These are phyloP conservation scores for Taphrina betulina DNA, from an alignment of 1,139 yeast genomes.

Conservation along the genomic window DNA sequence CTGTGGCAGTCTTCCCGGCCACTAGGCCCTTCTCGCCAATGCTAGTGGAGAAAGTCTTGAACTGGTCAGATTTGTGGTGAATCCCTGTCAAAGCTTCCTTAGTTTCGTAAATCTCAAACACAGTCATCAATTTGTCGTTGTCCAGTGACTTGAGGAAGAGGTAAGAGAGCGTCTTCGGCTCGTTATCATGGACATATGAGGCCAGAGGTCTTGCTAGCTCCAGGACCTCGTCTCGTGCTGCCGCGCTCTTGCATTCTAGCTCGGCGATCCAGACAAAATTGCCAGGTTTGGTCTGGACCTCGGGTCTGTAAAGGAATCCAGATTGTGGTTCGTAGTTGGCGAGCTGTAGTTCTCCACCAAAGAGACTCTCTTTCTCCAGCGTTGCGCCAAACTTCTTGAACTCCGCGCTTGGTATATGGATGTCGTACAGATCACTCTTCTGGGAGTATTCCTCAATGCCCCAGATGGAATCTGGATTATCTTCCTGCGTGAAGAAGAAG, in stretches of 20 bases:
- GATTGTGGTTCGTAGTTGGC: conserved; percentile 10
- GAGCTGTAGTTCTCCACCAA: conserved; percentile 1
- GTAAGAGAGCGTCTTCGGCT: conserved; percentile 22
- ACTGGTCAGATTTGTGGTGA: conserved; percentile 28
- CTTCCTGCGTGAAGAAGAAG: conserved; percentile 15
- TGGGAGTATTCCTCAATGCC: conserved; percentile 12
- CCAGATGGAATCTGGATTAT: conserved; percentile 6
- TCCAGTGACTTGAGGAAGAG: conserved; percentile 27
- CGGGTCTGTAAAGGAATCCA: conserved; percentile 18
- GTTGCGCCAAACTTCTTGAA: conserved; percentile 12
- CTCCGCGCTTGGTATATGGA: conserved; percentile 6
- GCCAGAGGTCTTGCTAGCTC: conserved; percentile 14
- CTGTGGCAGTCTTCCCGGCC: conserved; percentile 6
- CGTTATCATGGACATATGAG: conserved; percentile 20
- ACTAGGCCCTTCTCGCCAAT: conserved; percentile 5
- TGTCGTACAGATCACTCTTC: conserved; percentile 25
- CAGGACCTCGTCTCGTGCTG: conserved; percentile 11
- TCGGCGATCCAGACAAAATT: conserved; percentile 26
- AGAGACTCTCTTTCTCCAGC: conserved; percentile 4
- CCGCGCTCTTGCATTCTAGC: conserved; percentile 9
- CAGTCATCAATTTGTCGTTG: conserved; percentile 20
- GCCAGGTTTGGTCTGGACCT: neutral
- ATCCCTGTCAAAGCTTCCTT: conserved; percentile 20
- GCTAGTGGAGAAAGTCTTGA: conserved; percentile 1
- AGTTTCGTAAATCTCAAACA: conserved; percentile 28